Base-by-base conservation (phyloP, 2,329 filamentous ascomycete species). In the Alternaria burnsii region DNA sequence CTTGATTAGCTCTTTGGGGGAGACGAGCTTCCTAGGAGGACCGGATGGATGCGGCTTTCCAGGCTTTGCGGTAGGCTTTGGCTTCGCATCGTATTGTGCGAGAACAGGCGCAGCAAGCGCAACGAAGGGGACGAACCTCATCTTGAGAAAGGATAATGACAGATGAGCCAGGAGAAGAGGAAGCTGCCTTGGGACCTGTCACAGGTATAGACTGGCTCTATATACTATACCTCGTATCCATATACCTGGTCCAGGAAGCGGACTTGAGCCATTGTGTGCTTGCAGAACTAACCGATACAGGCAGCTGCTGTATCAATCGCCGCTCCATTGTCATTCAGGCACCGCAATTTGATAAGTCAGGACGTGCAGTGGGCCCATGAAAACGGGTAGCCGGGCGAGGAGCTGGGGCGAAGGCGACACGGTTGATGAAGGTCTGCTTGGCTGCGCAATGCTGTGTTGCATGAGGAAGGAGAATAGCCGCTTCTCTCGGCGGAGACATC, bases 101-200 rank as follows among this genome's bases (percentile, higher is more conserved):
- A 65, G 55, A 46, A 57, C 60, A 50, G 66, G 66, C 60, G 66
- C 64, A 63, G 64, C 70, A 12, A 74, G 67, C 71, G 61, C 62
- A 52, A 75, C 51, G 58, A 73, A 59, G 32, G 70, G 62, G 64
- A 71, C 65, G 53, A 70, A 69, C 65, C 67, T 77, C 74, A 77
- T 77, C 43, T 67, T 71, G 65, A 47, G 22, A 22, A 11, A 47
- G 32, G 36, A 36, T n/a, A 55, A 47, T 54, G 24, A 38, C 24
- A 34, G 52, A 58, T 58, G 52, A 53, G 57, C 44, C 40, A 30
- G 48, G 62, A 46, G 51, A 58, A 54, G 57, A 62, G 51, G 44
- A 62, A 58, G 57, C 51, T 62, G 63, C 55, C 47, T 51, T 46
- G 50, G 5, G 20, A 30, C 24, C 53, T 50, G 20, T 38, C 36